Conservation (phyloP, 192 early-diverging fungal genomes). For the Funneliformis mosseae region DNA sequence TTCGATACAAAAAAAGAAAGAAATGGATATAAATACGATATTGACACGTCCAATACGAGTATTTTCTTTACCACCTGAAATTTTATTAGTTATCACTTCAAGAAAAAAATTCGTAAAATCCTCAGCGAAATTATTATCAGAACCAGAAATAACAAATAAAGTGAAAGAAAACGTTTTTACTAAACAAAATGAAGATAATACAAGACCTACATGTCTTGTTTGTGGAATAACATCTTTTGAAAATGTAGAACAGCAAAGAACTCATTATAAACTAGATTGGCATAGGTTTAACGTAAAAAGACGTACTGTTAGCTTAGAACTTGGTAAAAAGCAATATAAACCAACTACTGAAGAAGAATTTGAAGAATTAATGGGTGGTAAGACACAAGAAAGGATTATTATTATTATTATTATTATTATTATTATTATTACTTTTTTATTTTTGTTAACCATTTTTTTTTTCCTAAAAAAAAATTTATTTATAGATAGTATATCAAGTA, state of each 20-base stretch:
- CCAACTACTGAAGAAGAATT: slow-evolving; percentile 53
- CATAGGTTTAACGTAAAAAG: slow-evolving; percentile 63
- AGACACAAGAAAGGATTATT: neutral
- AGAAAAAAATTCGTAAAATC: neutral
- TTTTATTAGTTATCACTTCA: neutral
- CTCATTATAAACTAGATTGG: slow-evolving; percentile 57
- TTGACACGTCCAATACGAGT: neutral
- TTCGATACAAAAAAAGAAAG: neutral
- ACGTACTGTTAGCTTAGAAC: slow-evolving; percentile 36
- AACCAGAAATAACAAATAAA: neutral
- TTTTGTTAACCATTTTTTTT: neutral
- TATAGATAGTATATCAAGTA: slow-evolving; percentile 31
- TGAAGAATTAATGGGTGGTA: slow-evolving; percentile 55
- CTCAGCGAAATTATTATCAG: neutral
- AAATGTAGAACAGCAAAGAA: slow-evolving; percentile 45
- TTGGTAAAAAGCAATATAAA: slow-evolving; percentile 1
- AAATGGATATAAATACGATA: neutral
- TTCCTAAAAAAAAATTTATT: neutral
- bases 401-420: neutral
- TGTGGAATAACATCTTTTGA: slow-evolving; percentile 46
- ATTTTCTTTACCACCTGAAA: slow-evolving; percentile 9
- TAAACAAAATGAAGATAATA: slow-evolving; percentile 1
- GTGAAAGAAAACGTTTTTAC: neutral
- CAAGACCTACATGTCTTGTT: slow-evolving; percentile 42
- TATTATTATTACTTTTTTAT: neutral